Base-by-base conservation (phyloP, 768 basidiomycete genomes). In the Neoboletus subvelutipes region DNA sequence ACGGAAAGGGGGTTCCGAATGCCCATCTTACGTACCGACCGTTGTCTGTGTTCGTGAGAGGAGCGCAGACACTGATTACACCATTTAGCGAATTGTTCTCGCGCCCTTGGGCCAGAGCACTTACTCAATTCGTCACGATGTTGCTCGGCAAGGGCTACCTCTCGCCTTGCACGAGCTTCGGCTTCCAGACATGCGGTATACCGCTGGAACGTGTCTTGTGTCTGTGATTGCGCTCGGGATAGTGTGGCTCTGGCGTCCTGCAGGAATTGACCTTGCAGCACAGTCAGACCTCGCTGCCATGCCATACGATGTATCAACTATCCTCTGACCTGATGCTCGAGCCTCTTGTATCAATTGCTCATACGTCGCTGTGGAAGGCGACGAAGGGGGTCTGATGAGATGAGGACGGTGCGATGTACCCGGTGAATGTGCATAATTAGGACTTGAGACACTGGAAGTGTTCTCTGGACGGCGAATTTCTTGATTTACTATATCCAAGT, bases 171-270 rank as follows among this genome's bases (percentile, higher is more conserved):
- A 68, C 84, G 84, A 42, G 77, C 76, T 66, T 90, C 88, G 12
- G 81, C 73, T 64, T 90, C 87, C 18, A 89, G 75, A 71, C 83
- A 87, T 12, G 82, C 77, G 12, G 83, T 88, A 64, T 90, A 90
- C 50, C 82, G 75, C 67, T 84, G 77, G 64, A 88, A 87, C 4
- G 86, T 81, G 42, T 88, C 87, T 63, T 88, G 85, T 0, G 86
- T 85, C 49, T 88, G 86, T 64, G 85, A 83, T 65, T 86, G 86
- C 22, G 86, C 84, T 43, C 86, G 80, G 43, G 78, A 64, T n/a
- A 88, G 75, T 5, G 83, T 77, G 46, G 77, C 76, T 33, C 86
- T 84, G 20, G 85, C 80, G 49, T 79, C 81, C 69, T 84, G 82
- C 45, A 90, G 76, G 58, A 80, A 80, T 78, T 85, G 80, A 63